Percentiles rank a stretch among this genome's conserved stretches.
These are phyloP conservation scores for Polytrichum formosum DNA, from an alignment of 225 moss, liverwort and hornwort genomes.

Conservation along the genomic window DNA sequence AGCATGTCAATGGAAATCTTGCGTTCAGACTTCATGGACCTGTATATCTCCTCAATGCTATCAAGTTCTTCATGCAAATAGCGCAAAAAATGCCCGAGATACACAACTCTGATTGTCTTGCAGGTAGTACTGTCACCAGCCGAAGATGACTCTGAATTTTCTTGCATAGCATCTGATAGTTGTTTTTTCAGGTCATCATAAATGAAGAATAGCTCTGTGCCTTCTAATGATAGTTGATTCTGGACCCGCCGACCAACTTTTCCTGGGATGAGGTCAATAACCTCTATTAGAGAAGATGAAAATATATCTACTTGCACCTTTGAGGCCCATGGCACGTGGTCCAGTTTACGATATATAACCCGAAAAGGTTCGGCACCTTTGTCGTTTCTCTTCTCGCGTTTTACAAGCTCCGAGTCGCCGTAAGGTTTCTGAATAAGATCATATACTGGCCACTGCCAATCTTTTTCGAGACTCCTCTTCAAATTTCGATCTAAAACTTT, in stretches of 20 bases:
- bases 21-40: not conserved
- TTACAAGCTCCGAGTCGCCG: too few relatives aligned
- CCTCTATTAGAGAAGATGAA: conserved; percentile 8
- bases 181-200: not conserved
- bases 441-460: too few relatives aligned
- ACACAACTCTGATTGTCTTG: not conserved
- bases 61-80: conserved; percentile 17
- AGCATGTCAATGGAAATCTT: conserved; percentile 9
- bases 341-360: too few relatives aligned
- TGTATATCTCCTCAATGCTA: not conserved
- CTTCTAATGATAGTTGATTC: not conserved
- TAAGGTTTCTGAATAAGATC: too few relatives aligned
- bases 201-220: conserved; percentile 9
- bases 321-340: not conserved
- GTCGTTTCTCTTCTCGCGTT: too few relatives aligned
- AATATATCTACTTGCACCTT: conserved; percentile 2
- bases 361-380: too few relatives aligned
- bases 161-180: not conserved
- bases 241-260: not conserved
- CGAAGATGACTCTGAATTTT: not conserved
- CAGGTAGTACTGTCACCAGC: not conserved
- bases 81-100: not conserved
- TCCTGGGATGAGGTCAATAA: not conserved
- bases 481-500: too few relatives aligned
- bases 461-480: too few relatives aligned